These are phyloP conservation scores for Naganishia antarctica DNA, from an alignment of 768 basidiomycete genomes.

Conservation along the genomic window DNA sequence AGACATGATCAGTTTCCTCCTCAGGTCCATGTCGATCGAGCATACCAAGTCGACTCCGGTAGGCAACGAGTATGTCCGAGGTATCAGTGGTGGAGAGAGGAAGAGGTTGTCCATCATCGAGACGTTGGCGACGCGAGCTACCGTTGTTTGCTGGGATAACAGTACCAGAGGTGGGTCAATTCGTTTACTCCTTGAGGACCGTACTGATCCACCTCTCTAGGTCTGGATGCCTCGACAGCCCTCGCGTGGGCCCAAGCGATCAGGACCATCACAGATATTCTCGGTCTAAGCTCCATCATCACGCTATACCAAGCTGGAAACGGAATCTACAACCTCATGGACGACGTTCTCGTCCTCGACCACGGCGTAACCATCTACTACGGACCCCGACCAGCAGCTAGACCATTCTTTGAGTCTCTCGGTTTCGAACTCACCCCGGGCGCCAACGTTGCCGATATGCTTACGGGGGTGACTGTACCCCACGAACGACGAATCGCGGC, in stretches of 20 bases:
- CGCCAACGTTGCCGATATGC: slow-evolving; percentile 31
- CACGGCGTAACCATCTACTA: slow-evolving; percentile 30
- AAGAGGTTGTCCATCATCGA: slow-evolving; percentile 30
- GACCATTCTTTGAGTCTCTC: slow-evolving; percentile 30
- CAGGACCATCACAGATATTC: slow-evolving; percentile 29
- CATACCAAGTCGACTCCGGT: slow-evolving; percentile 42
- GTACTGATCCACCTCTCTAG: not conserved
- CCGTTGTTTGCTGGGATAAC: slow-evolving; percentile 29
- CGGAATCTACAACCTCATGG: slow-evolving; percentile 31
- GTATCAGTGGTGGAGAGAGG: slow-evolving; percentile 38
- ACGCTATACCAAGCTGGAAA: slow-evolving; percentile 32
- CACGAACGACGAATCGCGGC: slow-evolving; percentile 19
- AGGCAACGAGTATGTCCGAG: slow-evolving; percentile 51
- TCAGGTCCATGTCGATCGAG: slow-evolving; percentile 42
- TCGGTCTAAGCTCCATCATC: slow-evolving; percentile 24
- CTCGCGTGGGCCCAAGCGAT: slow-evolving; percentile 27
- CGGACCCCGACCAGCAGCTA: slow-evolving; percentile 26
- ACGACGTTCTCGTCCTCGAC: slow-evolving; percentile 33
- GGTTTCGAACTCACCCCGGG: slow-evolving; percentile 29
- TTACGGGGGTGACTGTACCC: slow-evolving; percentile 27
- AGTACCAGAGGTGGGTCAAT: slow-evolving; percentile 25
- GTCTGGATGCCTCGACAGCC: slow-evolving; percentile 30
- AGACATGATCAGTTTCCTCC: slow-evolving; percentile 50
- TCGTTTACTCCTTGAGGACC: not conserved
- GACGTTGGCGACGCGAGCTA: slow-evolving; percentile 22